Evolutionary conservation across 306 rosid species (phyloP).

Genomic region (Cicer yamashitae): DNA sequence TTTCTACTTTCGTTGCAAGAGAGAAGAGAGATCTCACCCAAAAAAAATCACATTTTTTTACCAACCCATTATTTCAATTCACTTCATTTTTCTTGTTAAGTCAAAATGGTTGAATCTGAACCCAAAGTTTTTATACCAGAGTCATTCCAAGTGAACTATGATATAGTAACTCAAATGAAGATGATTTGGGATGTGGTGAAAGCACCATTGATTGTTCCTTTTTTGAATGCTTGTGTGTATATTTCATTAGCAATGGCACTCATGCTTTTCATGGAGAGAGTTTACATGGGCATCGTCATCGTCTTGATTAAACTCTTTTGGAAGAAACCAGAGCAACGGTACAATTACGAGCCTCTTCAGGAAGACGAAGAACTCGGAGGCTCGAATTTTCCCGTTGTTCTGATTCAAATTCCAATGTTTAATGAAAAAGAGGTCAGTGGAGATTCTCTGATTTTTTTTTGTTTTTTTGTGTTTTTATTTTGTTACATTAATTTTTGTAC

Average conservation of each 20-base stretch:
- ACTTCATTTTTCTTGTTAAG: background rate
- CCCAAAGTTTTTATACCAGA: conserved; percentile 65
- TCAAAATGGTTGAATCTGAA: conserved; percentile 66
- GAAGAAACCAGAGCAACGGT: conserved; percentile 88
- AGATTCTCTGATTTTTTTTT: background rate
- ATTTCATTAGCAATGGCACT: conserved; percentile 82
- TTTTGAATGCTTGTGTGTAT: conserved; percentile 67
- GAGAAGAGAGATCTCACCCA: conserved; percentile 34
- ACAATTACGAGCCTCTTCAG: conserved; percentile 64
- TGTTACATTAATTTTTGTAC: background rate
- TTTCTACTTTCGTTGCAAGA: background rate
- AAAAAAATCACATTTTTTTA: too few species aligned
- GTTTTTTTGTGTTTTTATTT: background rate
- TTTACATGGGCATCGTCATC: conserved; percentile 94
- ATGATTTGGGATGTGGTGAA: conserved; percentile 85
- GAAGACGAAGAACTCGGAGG: conserved; percentile 83
- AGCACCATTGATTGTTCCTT: conserved; percentile 90
- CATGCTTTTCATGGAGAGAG: conserved; percentile 88
- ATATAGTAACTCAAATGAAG: conserved; percentile 62
- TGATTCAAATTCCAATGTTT: conserved; percentile 98
- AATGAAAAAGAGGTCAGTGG: conserved; percentile 85
- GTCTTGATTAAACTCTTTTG: conserved; percentile 84
- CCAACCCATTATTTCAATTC: too few species aligned
- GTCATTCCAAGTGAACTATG: conserved; percentile 61
- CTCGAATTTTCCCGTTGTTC: conserved; percentile 83